phyloP scores from a whole-genome alignment of 768 basidiomycete species.

The Sporobolomyces roseus region DNA sequence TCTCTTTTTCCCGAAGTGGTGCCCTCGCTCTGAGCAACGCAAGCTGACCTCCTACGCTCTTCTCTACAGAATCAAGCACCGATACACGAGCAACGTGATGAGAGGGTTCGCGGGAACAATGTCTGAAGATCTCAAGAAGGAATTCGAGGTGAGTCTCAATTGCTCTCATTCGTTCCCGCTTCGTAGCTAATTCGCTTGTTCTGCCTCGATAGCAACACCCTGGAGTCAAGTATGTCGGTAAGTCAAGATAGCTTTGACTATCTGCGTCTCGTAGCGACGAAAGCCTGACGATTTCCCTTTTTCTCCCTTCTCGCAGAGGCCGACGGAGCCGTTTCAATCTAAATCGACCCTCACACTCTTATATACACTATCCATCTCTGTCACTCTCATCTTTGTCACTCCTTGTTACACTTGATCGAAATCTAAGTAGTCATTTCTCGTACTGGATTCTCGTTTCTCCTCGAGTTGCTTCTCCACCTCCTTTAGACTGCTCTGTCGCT shows the following conservation, averaged over 20 bases:
- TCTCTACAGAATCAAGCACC: slow-evolving; percentile 27
- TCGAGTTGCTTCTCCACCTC: too few species aligned
- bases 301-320: slow-evolving; percentile 3
- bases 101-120: slow-evolving; percentile 37
- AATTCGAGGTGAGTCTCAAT: slow-evolving; percentile 28
- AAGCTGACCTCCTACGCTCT: neutral
- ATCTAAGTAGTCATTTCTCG: too few species aligned
- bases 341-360: neutral
- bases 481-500: too few species aligned
- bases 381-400: too few species aligned
- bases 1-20: too few species aligned
- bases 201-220: slow-evolving; percentile 4
- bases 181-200: neutral
- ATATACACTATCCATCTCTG: too few species aligned
- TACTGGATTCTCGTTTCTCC: too few species aligned
- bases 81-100: slow-evolving; percentile 28
- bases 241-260: neutral
- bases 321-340: slow-evolving; percentile 24
- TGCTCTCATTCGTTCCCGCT: neutral
- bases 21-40: too few species aligned
- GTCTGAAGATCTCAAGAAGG: slow-evolving; percentile 34
- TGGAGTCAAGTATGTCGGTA: slow-evolving; percentile 37
- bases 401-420: too few species aligned
- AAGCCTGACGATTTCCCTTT: neutral
- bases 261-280: too few species aligned